Evolutionary conservation across 1,139 yeast genomes (phyloP).

Genomic region (Taphrina flavorubra): DNA sequence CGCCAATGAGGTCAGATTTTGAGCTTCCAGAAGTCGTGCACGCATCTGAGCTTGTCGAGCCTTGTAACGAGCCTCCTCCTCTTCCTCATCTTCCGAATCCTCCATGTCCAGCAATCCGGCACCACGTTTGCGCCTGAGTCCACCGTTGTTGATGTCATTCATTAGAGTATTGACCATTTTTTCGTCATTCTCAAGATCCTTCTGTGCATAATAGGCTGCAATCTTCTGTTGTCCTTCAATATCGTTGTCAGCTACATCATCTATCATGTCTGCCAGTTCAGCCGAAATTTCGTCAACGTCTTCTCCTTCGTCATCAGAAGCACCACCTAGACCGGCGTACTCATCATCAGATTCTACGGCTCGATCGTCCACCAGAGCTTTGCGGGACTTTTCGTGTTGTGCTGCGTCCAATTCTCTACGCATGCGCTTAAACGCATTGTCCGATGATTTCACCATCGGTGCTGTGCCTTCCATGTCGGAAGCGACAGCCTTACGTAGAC

Average conservation of each 20-base stretch:
- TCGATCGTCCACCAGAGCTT: conserved; percentile 75
- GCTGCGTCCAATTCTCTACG: conserved; percentile 47
- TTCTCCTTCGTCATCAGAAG: conserved; percentile 76
- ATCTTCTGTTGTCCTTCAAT: conserved; percentile 56
- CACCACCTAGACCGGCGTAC: conserved; percentile 90
- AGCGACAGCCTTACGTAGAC: conserved; percentile 21
- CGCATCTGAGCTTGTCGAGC: conserved; percentile 61
- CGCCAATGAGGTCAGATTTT: conserved; percentile 59
- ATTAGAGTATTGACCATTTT: conserved; percentile 73
- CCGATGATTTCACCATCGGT: neutral
- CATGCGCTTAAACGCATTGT: conserved; percentile 29
- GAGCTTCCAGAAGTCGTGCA: conserved; percentile 62
- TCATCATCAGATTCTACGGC: conserved; percentile 98
- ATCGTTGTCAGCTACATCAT: conserved; percentile 32
- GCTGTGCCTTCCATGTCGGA: neutral
- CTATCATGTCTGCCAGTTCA: conserved; percentile 43
- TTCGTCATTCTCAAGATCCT: conserved; percentile 71
- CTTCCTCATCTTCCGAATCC: conserved; percentile 63
- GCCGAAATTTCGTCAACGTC: conserved; percentile 64
- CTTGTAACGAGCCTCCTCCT: conserved; percentile 54
- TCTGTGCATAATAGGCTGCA: conserved; percentile 57
- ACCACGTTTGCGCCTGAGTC: conserved; percentile 65
- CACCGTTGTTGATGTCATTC: conserved; percentile 83
- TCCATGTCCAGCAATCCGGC: conserved; percentile 67
- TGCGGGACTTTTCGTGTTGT: conserved; percentile 58